Conservation (phyloP, 768 basidiomycete genomes). For the Phaeotremella fagi region DNA sequence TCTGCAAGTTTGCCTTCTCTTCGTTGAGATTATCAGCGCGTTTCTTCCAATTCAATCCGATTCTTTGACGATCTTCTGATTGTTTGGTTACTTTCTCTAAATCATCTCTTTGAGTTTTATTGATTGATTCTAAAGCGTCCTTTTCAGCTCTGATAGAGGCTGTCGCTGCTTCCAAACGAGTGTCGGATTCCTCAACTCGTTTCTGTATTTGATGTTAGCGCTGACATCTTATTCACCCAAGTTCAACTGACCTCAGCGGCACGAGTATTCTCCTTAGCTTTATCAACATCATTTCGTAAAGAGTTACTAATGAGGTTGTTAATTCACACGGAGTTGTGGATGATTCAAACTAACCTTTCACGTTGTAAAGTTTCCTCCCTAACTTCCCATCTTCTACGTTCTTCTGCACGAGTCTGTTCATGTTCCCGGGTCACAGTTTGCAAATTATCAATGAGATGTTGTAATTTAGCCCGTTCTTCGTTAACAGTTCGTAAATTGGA, state of each 20-base stretch:
- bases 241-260: constrained; percentile 28
- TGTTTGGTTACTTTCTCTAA: constrained; percentile 21
- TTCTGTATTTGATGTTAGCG: constrained; percentile 5
- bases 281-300: constrained; percentile 31
- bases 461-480: constrained; percentile 74
- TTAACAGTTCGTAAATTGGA: constrained; percentile 78
- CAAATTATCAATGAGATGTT: constrained; percentile 81
- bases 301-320: constrained; percentile 26
- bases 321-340: not conserved
- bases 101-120: constrained; percentile 22
- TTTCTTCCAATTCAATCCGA: constrained; percentile 37
- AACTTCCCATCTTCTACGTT: constrained; percentile 71
- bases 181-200: constrained; percentile 24
- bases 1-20: not conserved
- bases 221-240: not conserved
- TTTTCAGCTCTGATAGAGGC: constrained; percentile 29
- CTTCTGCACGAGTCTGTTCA: constrained; percentile 76
- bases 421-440: constrained; percentile 86
- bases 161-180: constrained; percentile 28
- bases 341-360: constrained; percentile 59
- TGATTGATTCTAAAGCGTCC: constrained; percentile 30
- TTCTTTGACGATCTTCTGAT: constrained; percentile 19
- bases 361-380: constrained; percentile 71
- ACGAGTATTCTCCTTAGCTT: constrained; percentile 27
- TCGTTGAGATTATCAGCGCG: constrained; percentile 13